Evolutionary conservation across 495 filamentous ascomycete genomes (phyloP), one percentile per base, ranked within the genome.

Genomic region (Aspergillus kassunensis): DNA sequence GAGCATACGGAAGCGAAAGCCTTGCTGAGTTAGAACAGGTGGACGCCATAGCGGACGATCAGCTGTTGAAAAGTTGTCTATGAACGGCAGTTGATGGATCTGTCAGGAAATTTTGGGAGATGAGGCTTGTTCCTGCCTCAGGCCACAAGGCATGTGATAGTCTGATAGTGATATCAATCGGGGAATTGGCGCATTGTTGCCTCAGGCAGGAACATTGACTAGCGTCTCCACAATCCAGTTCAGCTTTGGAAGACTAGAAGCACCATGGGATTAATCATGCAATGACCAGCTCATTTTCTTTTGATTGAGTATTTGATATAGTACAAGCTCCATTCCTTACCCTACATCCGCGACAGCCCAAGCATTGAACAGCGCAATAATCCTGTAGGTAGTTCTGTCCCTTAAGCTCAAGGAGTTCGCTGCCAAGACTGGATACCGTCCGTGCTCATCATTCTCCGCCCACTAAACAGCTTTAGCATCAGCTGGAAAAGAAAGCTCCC

Each of bases 21-120:
- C 35, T 62, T 3, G 67, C 55, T 1, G 69, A 64, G 0, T 55
- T 51, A 25, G 54, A 47, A 31, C 67, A 70, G 19, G 53, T 44
- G 8, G 45, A 27, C 1, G 40, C 44, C 67, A 68, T 70, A 18
- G 18, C 30, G 34, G 23, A n/a, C 10, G n/a, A 40, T 21, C 1
- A 23, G 18, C 37, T 40, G 18, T 21, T 13, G 10, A 37, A 37
- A n/a, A n/a, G n/a, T n/a, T n/a, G n/a, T n/a, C n/a, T n/a, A n/a
- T n/a, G n/a, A n/a, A n/a, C n/a, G n/a, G n/a, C n/a, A n/a, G n/a
- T n/a, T n/a, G n/a, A n/a, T n/a, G n/a, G n/a, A n/a, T n/a, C n/a
- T n/a, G n/a, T n/a, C n/a, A n/a, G n/a, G n/a, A n/a, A n/a, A n/a
- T n/a, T n/a, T n/a, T n/a, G n/a, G n/a, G n/a, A n/a, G n/a, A n/a